phyloP scores from a whole-genome alignment of 2,329 filamentous ascomycete genomes.

The Bipolaris oryzae region DNA sequence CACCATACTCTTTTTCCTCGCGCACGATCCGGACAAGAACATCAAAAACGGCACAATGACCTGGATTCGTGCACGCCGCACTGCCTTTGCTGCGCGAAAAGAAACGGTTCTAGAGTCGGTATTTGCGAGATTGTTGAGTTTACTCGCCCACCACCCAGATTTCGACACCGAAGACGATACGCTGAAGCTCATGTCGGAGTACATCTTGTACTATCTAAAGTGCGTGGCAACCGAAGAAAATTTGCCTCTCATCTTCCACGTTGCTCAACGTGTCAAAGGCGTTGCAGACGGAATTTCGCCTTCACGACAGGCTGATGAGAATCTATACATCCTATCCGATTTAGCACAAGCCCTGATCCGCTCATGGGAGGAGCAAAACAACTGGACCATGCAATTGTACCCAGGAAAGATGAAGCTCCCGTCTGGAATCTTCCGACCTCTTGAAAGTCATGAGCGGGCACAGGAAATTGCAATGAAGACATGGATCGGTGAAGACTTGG shows the following conservation, averaged over 20 bases:
- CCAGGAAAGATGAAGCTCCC: constrained; percentile 82
- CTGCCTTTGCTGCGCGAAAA: constrained; percentile 63
- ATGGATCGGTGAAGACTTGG: constrained; percentile 76
- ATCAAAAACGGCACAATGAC: constrained; percentile 79
- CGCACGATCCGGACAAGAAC: constrained; percentile 81
- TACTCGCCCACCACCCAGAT: constrained; percentile 93
- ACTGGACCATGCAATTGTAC: constrained; percentile 84
- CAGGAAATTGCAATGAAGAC: constrained; percentile 86
- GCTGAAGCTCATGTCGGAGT: constrained; percentile 81
- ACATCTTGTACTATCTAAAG: constrained; percentile 87
- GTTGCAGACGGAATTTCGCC: constrained; percentile 77
- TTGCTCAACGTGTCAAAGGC: constrained; percentile 91
- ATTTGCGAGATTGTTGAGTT: constrained; percentile 80
- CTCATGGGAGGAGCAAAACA: constrained; percentile 83
- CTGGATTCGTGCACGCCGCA: constrained; percentile 84
- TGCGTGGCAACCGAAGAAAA: constrained; percentile 86
- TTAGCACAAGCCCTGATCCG: constrained; percentile 81
- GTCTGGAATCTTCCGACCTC: constrained; percentile 73
- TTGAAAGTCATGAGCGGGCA: constrained; percentile 78
- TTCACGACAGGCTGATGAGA: constrained; percentile 62
- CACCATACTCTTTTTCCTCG: constrained; percentile 85
- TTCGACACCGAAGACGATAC: constrained; percentile 69
- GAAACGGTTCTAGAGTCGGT: constrained; percentile 75
- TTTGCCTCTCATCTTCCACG: constrained; percentile 84
- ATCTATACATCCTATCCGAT: constrained; percentile 86